These are phyloP conservation scores for Phytophthora cryptogea DNA, from an alignment of 352 stramenopile genomes.

Conservation along the genomic window DNA sequence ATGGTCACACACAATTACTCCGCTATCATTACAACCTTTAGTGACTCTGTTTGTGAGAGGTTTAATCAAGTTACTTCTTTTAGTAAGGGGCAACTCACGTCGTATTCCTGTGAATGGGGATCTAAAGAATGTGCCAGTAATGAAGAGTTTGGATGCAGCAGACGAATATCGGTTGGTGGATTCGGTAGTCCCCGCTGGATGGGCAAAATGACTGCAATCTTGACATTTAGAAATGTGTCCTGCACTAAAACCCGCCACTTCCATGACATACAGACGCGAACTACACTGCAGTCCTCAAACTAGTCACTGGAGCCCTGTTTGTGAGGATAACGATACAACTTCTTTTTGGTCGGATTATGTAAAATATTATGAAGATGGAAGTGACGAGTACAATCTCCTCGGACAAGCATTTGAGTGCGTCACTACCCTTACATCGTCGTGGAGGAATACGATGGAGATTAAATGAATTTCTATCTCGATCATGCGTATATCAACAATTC, in stretches of 20 bases:
- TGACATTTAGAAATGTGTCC: not conserved
- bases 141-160: conserved; percentile 2
- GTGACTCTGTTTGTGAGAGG: no score
- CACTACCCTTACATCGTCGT: not conserved
- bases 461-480: no score
- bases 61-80: no score
- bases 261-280: not conserved
- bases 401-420: conserved; percentile 1
- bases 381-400: not conserved
- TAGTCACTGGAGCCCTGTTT: not conserved
- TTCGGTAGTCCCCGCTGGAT: conserved; percentile 1
- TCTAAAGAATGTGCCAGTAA: not conserved
- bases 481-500: not conserved
- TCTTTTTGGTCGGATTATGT: conserved; percentile 2
- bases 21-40: conserved; percentile 5
- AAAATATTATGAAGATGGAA: not conserved
- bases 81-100: not conserved
- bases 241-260: conserved; percentile 1
- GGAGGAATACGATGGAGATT: conserved; percentile 2
- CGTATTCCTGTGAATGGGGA: conserved; percentile 1
- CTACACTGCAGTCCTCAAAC: conserved; percentile 3
- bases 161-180: conserved; percentile 9
- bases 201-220: conserved; percentile 1
- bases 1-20: not conserved
- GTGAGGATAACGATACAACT: not conserved